Conservation (phyloP, 208 protist genomes). For the Acanthamoeba sp. region DNA sequence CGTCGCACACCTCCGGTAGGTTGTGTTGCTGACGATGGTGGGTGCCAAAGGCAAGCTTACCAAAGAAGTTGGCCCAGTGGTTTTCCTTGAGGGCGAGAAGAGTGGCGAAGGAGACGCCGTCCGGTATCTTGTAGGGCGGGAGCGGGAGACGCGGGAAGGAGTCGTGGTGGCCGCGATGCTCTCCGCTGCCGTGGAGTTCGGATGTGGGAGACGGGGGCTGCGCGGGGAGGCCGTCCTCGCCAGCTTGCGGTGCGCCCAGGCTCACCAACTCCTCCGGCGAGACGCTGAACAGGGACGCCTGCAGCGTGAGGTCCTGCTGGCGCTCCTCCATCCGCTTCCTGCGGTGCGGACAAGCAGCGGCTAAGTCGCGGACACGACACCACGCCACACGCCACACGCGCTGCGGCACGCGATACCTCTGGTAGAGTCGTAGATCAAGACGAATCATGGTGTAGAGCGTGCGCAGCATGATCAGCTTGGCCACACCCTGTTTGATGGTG, state of each 20-base stretch:
- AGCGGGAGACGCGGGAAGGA: neutral
- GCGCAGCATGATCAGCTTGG: constrained; percentile 36
- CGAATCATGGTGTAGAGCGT: constrained; percentile 41
- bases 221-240: neutral
- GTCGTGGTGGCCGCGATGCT: neutral
- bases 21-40: too few relatives aligned
- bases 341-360: neutral
- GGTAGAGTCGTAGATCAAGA: constrained; percentile 9
- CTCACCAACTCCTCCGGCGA: neutral
- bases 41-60: neutral
- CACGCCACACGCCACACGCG: too few relatives aligned
- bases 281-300: neutral
- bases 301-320: neutral
- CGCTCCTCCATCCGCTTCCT: constrained; percentile 43
- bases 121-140: neutral
- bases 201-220: neutral
- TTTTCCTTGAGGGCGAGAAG: constrained; percentile 48
- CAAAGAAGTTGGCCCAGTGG: constrained; percentile 66
- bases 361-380: too few relatives aligned
- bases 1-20: too few relatives aligned
- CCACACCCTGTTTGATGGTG: neutral
- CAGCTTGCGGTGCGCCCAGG: neutral
- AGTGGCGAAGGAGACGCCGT: constrained; percentile 15
- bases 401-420: neutral
- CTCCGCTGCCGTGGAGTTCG: neutral